Evolutionary conservation across 176 grass and related monocot species (phyloP).

Genomic region (Ampelocalamus luodianensis): DNA sequence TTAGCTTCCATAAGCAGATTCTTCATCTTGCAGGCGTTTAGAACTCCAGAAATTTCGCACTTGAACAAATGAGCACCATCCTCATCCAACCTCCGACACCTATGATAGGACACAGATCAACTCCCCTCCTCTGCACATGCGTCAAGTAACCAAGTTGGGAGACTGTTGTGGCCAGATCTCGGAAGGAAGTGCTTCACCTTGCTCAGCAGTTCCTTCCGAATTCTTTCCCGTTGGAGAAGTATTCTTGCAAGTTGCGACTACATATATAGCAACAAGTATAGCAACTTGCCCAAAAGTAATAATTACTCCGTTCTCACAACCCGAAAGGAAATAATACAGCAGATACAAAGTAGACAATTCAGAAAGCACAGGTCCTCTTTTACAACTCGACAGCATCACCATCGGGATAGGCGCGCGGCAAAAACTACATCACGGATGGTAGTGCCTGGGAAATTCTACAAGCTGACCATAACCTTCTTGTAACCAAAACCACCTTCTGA

Average conservation of each 20-base stretch:
- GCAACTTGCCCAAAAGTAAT: slow-evolving; percentile 30
- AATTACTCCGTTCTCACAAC: slow-evolving; percentile 23
- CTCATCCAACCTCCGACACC: too few species aligned
- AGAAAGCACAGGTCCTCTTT: slow-evolving; percentile 30
- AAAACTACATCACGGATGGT: slow-evolving; percentile 34
- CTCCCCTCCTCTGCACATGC: too few species aligned
- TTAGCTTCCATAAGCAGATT: too few species aligned
- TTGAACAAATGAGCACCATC: too few species aligned
- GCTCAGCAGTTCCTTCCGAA: too few species aligned
- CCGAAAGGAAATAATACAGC: slow-evolving; percentile 35
- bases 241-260: not conserved
- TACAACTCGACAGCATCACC: slow-evolving; percentile 56
- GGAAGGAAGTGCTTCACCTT: too few species aligned
- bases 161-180: too few species aligned
- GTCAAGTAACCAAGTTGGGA: too few species aligned
- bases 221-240: not conserved
- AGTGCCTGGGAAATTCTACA: slow-evolving; percentile 37
- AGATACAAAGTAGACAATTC: slow-evolving; percentile 45
- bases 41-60: too few species aligned
- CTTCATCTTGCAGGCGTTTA: too few species aligned
- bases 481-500: slow-evolving; percentile 47
- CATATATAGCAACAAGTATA: slow-evolving; percentile 30
- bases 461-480: slow-evolving; percentile 33
- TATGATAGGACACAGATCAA: too few species aligned
- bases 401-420: not conserved